phyloP scores from a whole-genome alignment of 768 basidiomycete genomes.

The Cantharellus anzutake region DNA sequence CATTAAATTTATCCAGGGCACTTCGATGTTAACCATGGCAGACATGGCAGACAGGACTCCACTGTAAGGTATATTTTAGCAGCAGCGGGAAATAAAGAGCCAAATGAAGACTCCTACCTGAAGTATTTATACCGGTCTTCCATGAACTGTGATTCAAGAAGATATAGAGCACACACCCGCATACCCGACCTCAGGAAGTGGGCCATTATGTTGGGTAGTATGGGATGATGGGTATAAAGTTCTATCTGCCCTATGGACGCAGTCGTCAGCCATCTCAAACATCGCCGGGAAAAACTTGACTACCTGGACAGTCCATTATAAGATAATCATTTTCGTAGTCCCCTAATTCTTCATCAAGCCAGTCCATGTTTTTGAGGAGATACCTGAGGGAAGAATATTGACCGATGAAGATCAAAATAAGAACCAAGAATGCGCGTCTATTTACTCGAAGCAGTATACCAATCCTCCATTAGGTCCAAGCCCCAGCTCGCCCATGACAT shows the following conservation, averaged over 20 bases:
- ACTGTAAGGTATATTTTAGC: conserved; percentile 21
- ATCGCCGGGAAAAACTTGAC: conserved; percentile 7
- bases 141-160: conserved; percentile 98
- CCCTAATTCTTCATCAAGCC: conserved; percentile 92
- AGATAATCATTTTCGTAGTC: conserved; percentile 93
- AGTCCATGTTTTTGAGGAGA: conserved; percentile 91
- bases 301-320: conserved; percentile 81
- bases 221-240: conserved; percentile 94
- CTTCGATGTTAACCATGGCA: conserved; percentile 94
- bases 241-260: conserved; percentile 72
- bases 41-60: conserved; percentile 97
- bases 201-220: conserved; percentile 79
- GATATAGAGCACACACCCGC: conserved; percentile 73
- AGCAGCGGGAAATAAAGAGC: neutral
- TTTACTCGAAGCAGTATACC: conserved; percentile 99
- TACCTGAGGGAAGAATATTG: conserved; percentile 37
- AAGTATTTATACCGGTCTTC: conserved; percentile 99
- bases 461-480: conserved; percentile 96
- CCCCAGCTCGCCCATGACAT: conserved; percentile 88
- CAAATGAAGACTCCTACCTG: conserved; percentile 27
- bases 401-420: neutral
- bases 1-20: conserved; percentile 96
- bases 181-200: conserved; percentile 58
- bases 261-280: neutral
- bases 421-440: conserved; percentile 23